These are phyloP conservation scores for Graphium sp. DNA, from an alignment of 2,329 filamentous ascomycete species.

Conservation along the genomic window DNA sequence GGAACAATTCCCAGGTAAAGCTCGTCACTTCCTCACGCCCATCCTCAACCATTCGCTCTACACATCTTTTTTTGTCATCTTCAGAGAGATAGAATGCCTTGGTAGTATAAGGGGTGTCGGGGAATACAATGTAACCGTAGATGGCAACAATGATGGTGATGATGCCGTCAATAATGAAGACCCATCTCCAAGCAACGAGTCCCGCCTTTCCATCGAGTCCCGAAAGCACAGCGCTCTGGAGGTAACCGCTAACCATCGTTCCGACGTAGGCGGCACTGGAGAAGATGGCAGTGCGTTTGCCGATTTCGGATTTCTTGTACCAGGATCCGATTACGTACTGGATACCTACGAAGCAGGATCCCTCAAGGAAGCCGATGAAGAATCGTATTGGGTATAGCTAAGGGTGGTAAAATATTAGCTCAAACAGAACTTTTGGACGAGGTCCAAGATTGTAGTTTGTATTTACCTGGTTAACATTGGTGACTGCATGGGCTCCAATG, in stretches of 20 bases:
- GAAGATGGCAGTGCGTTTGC: slow-evolving; percentile 37
- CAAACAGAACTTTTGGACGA: slow-evolving; percentile 24
- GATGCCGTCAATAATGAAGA: slow-evolving; percentile 13
- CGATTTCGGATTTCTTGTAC: slow-evolving; percentile 41
- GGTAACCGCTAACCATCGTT: slow-evolving; percentile 17
- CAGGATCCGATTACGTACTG: slow-evolving; percentile 37
- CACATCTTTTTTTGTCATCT: too few relatives aligned
- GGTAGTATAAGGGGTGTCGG: slow-evolving; percentile 18
- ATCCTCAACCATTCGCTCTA: too few relatives aligned
- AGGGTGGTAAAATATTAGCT: slow-evolving; percentile 21
- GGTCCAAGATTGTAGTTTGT: slow-evolving; percentile 22
- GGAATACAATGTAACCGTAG: slow-evolving; percentile 25
- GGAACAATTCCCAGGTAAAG: too few relatives aligned
- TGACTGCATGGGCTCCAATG: too few relatives aligned
- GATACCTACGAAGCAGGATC: slow-evolving; percentile 36
- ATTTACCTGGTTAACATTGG: slow-evolving; percentile 8
- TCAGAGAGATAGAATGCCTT: slow-evolving; percentile 2
- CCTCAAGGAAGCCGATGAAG: slow-evolving; percentile 36
- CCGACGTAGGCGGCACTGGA: slow-evolving; percentile 37
- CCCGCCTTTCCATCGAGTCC: slow-evolving; percentile 17
- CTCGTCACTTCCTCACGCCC: too few relatives aligned
- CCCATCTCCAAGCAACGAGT: slow-evolving; percentile 17
- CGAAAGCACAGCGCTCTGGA: slow-evolving; percentile 11
- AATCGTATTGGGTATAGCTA: slow-evolving; percentile 31
- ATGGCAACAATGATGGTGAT: slow-evolving; percentile 17